phyloP scores from a whole-genome alignment of 176 grass and related monocot species.

The Musa itinerans region DNA sequence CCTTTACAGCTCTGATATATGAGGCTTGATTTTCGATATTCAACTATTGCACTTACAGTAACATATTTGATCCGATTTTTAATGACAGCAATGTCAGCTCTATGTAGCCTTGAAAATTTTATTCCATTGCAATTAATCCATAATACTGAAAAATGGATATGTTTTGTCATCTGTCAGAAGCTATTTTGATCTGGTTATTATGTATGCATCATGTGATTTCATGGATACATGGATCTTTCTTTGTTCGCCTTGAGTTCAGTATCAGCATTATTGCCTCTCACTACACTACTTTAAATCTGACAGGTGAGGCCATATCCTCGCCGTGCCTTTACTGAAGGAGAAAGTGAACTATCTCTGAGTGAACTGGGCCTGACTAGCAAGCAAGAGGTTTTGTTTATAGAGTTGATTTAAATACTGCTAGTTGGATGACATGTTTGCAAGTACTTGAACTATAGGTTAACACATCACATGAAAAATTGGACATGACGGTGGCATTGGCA shows the following conservation, averaged over 20 bases:
- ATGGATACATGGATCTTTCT: not conserved
- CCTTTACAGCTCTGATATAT: too few relatives aligned
- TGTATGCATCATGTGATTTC: not conserved
- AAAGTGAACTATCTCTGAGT: constrained; percentile 49
- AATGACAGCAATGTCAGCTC: too few relatives aligned
- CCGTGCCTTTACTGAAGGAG: constrained; percentile 49
- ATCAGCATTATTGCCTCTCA: not conserved
- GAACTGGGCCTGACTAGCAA: constrained; percentile 77
- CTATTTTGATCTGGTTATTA: too few relatives aligned
- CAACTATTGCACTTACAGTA: too few relatives aligned
- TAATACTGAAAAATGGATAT: too few relatives aligned
- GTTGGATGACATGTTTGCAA: not conserved
- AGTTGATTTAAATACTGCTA: constrained; percentile 32
- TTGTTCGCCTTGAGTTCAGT: constrained; percentile 10
- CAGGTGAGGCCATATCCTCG: constrained; percentile 89
- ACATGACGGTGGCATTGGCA: too few relatives aligned
- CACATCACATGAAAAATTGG: not conserved
- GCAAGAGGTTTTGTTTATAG: constrained; percentile 92
- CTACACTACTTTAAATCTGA: not conserved
- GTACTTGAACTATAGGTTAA: not conserved
- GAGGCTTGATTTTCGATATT: too few relatives aligned
- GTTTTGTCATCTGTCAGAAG: too few relatives aligned
- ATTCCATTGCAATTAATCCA: too few relatives aligned
- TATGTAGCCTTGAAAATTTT: too few relatives aligned
- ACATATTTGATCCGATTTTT: too few relatives aligned